Evolutionary conservation across 2,329 filamentous ascomycete species (phyloP), one percentile per base, ranked within the genome.

Genomic region (Balansia obtecta): DNA sequence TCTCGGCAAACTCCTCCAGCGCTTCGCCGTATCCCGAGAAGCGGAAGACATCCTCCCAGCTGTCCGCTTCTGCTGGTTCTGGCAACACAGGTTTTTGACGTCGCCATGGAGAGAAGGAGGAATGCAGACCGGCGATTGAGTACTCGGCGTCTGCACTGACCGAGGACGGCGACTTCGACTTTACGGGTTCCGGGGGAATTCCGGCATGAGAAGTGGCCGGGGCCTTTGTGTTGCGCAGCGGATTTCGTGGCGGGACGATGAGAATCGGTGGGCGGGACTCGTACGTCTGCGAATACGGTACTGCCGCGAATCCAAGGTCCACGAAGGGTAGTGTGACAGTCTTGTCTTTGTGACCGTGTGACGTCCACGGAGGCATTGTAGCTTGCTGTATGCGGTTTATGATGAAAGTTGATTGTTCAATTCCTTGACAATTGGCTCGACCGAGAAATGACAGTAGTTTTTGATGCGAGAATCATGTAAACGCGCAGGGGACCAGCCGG

Each of bases 21-120:
- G 43, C 39, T 16, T 48, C 46, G 39, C 46, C 42, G 46, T 48
- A 48, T 15, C 46, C 46, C 4, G 46, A 42, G 30, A 48, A 18
- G 2, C 30, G 39, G 2, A 42, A 13, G 9, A 39, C 15, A 18
- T 42, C 38, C 9, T 37, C 38, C 37, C 22, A 34, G 12, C 30
- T 9, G 8, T 48, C 39, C 8, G 22, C 22, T 3, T 43, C 46
- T 22, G 34, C 9, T 3, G 15, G 30, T 15, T 33, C 4, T 41
- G 39, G 39, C 4, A 18, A 18, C 18, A 33, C 11, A 39, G 9
- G 11, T 13, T 33, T 15, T 13, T 32, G 18, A n/a, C 2, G 9
- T 4, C 3, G n/a, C 18, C 13, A 38, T n/a, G 18, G 32, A 30
- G 39, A 41, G 10, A 41, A 41, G n/a, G 18, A 18, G 39, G 39